Conservation (phyloP, 176 grass and related monocot species). For the bread wheat (Triticum aestivum) region DNA sequence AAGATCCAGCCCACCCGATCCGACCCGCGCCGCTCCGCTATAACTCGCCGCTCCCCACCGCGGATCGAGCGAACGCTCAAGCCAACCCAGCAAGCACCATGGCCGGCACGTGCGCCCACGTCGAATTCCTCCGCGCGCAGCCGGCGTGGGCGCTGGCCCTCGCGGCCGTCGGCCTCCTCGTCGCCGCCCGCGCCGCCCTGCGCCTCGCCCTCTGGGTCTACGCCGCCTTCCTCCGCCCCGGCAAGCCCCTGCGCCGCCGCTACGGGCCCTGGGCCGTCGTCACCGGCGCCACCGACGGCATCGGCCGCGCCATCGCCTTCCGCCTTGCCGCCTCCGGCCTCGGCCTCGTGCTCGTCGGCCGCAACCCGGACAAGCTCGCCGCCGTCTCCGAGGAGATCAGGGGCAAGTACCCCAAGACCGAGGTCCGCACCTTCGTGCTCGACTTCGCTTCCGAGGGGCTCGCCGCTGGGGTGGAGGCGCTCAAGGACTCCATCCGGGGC, state of each 20-base stretch:
- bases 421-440: slow-evolving; percentile 69
- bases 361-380: slow-evolving; percentile 70
- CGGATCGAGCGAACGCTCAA: neutral
- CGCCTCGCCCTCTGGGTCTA: slow-evolving; percentile 70
- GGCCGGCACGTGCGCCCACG: slow-evolving; percentile 64
- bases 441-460: slow-evolving; percentile 66
- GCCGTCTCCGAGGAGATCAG: slow-evolving; percentile 63
- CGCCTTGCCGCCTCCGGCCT: slow-evolving; percentile 64
- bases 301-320: slow-evolving; percentile 78
- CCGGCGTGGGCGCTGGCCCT: slow-evolving; percentile 68
- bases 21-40: neutral
- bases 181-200: slow-evolving; percentile 34
- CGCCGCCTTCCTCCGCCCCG: slow-evolving; percentile 75
- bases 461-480: slow-evolving; percentile 50
- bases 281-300: slow-evolving; percentile 83
- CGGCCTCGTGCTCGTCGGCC: slow-evolving; percentile 78
- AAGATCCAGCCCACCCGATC: neutral
- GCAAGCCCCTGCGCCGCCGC: slow-evolving; percentile 71
- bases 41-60: neutral
- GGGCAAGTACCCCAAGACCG: slow-evolving; percentile 44
- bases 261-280: slow-evolving; percentile 92
- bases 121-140: slow-evolving; percentile 72
- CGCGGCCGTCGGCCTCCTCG: slow-evolving; percentile 51
- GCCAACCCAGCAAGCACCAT: slow-evolving; percentile 23
- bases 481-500: slow-evolving; percentile 56